A percentile compares a stretch with the other conserved stretches of the same genome.
Evolutionary conservation across 495 filamentous ascomycete species (phyloP).

Genomic region (Neurospora sp.): DNA sequence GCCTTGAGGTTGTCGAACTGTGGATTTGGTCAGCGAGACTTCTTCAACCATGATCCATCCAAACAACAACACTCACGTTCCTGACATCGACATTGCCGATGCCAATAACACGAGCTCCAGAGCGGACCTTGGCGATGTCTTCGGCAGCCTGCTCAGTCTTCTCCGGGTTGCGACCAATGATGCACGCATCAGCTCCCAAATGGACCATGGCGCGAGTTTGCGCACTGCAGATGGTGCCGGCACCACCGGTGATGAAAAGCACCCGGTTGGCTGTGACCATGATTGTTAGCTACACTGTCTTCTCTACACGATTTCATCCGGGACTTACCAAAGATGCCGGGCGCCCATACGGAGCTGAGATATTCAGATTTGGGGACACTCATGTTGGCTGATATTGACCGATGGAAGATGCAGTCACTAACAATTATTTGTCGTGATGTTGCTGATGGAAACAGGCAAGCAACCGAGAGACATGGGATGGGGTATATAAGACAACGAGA

Average conservation of each 20-base stretch:
- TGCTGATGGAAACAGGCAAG: not conserved
- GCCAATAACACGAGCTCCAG: constrained; percentile 73
- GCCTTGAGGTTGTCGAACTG: constrained; percentile 54
- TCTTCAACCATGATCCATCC: constrained; percentile 2
- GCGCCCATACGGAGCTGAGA: constrained; percentile 70
- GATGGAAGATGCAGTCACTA: not conserved
- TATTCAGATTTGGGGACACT: constrained; percentile 61
- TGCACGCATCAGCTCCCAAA: constrained; percentile 87
- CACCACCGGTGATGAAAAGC: constrained; percentile 90
- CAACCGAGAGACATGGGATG: not conserved
- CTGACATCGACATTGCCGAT: constrained; percentile 81
- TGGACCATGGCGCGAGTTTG: constrained; percentile 86
- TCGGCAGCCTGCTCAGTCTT: constrained; percentile 74
- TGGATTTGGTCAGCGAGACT: constrained; percentile 4
- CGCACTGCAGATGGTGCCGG: constrained; percentile 85
- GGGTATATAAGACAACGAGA: not conserved
- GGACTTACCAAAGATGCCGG: constrained; percentile 67
- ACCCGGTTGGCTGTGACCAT: constrained; percentile 64
- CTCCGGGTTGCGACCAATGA: constrained; percentile 81
- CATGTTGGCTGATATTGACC: constrained; percentile 34
- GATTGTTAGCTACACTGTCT: not conserved
- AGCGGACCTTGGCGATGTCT: constrained; percentile 68
- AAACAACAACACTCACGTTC: constrained; percentile 21
- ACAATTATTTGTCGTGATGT: not conserved
- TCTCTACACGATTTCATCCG: not conserved